These are phyloP conservation scores for Cercospora sesami DNA, from an alignment of 2,329 filamentous ascomycete species.

Conservation along the genomic window DNA sequence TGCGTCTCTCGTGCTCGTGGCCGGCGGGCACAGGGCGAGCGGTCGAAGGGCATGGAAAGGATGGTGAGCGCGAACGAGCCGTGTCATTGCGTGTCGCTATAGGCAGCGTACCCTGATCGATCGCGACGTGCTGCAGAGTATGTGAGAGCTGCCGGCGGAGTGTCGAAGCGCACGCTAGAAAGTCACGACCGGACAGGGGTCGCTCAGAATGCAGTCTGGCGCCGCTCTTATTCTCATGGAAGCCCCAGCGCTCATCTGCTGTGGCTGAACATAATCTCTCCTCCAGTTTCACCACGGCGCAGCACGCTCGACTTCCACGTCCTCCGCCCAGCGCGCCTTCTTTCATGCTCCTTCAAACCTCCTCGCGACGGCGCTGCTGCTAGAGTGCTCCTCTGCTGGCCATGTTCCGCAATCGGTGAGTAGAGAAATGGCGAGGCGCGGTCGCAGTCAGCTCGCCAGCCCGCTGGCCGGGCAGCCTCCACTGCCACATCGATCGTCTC, in stretches of 20 bases:
- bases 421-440: slow-evolving; percentile 19
- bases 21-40: not conserved
- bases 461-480: slow-evolving; percentile 15
- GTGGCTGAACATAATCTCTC: slow-evolving; percentile 29
- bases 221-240: slow-evolving; percentile 18
- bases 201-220: not conserved
- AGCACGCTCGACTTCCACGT: slow-evolving; percentile 19
- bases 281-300: slow-evolving; percentile 27
- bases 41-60: slow-evolving; percentile 1
- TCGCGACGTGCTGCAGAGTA: slow-evolving; percentile 15
- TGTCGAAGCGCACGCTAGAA: slow-evolving; percentile 16
- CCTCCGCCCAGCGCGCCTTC: slow-evolving; percentile 10
- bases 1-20: not conserved
- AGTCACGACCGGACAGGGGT: slow-evolving; percentile 1
- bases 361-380: slow-evolving; percentile 22
- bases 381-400: slow-evolving; percentile 27
- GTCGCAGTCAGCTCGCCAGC: slow-evolving; percentile 15
- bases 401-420: slow-evolving; percentile 53
- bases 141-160: slow-evolving; percentile 18
- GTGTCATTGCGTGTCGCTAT: slow-evolving; percentile 11
- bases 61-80: slow-evolving; percentile 9
- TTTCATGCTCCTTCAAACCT: slow-evolving; percentile 23
- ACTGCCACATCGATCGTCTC: slow-evolving; percentile 27
- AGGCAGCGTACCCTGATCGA: slow-evolving; percentile 21
- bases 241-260: slow-evolving; percentile 19